Conservation (phyloP, 106 monocot species). For the Acorus gramineus region DNA sequence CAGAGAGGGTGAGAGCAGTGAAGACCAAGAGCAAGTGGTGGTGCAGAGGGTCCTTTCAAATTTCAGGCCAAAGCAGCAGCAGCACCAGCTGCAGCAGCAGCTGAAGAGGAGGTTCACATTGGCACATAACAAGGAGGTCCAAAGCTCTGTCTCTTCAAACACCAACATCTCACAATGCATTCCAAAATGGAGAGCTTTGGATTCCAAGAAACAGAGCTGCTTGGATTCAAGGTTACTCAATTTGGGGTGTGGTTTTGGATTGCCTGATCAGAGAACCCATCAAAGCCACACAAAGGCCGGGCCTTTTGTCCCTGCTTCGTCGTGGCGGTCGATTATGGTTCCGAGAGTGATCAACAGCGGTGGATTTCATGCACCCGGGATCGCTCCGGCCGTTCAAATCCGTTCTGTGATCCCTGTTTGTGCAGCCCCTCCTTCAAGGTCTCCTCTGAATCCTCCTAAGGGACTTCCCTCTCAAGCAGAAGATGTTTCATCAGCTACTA, state of each 20-base stretch:
- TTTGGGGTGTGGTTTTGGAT: neutral
- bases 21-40: conserved; percentile 29
- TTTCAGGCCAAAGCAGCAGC: conserved; percentile 9
- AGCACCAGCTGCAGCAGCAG: neutral
- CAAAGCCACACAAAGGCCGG: neutral
- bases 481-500: neutral
- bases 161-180: neutral
- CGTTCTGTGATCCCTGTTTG: conserved; percentile 27
- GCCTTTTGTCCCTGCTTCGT: neutral
- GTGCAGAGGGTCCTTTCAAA: conserved; percentile 23
- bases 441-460: neutral
- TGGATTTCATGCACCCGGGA: conserved; percentile 5
- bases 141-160: neutral
- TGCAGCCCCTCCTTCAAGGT: conserved; percentile 19
- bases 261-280: neutral
- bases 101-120: conserved; percentile 7
- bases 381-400: conserved; percentile 20
- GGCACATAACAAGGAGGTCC: no score
- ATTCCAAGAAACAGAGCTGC: neutral
- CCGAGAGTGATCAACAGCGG: conserved; percentile 8
- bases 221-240: no score
- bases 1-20: conserved; percentile 11
- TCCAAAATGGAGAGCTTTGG: neutral
- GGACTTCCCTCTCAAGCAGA: conserved; percentile 5
- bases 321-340: neutral